phyloP scores from a whole-genome alignment of 306 rosid genomes.

The Canavalia ensiformis region DNA sequence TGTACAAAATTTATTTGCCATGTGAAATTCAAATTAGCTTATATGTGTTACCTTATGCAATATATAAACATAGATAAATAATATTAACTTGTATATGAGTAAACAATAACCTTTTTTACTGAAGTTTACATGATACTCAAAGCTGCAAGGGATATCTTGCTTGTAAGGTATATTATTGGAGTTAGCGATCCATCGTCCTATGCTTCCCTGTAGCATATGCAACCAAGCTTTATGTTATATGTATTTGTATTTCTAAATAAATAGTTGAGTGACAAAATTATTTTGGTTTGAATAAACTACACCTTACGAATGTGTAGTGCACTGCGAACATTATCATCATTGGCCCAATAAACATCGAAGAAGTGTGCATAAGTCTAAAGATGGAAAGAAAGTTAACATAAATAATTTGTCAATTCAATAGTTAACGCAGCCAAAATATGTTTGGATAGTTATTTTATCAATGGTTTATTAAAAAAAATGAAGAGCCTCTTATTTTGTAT shows the following conservation, averaged over 20 bases:
- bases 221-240: neutral
- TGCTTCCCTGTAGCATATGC: constrained; percentile 62
- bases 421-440: neutral
- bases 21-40: neutral
- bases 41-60: neutral
- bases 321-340: constrained; percentile 55
- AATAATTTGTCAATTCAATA: neutral
- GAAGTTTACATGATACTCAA: constrained; percentile 60
- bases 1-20: neutral
- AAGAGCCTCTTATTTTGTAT: neutral
- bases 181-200: constrained; percentile 64
- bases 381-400: neutral
- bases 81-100: constrained; percentile 64
- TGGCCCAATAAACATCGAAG: constrained; percentile 59
- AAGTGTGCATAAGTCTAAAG: constrained; percentile 33
- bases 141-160: neutral
- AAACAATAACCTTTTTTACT: constrained; percentile 68
- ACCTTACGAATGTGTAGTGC: constrained; percentile 64
- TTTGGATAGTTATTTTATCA: too few relatives aligned
- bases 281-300: neutral
- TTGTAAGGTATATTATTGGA: constrained; percentile 30
- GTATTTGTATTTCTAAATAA: neutral
- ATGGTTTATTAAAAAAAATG: neutral
- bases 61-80: neutral
- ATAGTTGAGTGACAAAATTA: neutral